Conservation (phyloP, 257 asterid species). For the Fraxinus cuspidata region DNA sequence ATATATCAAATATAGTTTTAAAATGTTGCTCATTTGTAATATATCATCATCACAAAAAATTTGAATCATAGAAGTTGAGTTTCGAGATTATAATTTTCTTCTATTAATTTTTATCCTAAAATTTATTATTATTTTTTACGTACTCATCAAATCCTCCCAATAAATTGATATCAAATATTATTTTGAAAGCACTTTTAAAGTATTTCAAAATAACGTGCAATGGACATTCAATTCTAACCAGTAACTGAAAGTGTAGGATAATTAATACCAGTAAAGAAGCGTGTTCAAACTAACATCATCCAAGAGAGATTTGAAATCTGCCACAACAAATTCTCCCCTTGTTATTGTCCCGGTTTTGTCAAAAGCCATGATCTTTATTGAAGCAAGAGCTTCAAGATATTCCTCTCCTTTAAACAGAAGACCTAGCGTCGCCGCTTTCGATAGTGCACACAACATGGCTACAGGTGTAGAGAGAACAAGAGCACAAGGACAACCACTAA, state of each 20-base stretch:
- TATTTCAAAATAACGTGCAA: too few relatives aligned
- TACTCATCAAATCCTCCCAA: too few relatives aligned
- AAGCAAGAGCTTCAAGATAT: slow-evolving; percentile 71
- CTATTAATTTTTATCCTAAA: too few relatives aligned
- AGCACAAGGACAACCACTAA: slow-evolving; percentile 91
- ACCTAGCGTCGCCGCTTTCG: slow-evolving; percentile 78
- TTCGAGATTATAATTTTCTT: too few relatives aligned
- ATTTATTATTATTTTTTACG: too few relatives aligned
- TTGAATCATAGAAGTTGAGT: too few relatives aligned
- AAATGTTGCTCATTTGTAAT: too few relatives aligned
- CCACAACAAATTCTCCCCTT: slow-evolving; percentile 72
- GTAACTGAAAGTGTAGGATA: background rate
- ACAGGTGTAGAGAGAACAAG: slow-evolving; percentile 88
- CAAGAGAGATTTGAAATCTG: slow-evolving; percentile 55
- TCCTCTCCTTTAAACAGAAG: slow-evolving; percentile 83
- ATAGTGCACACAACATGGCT: slow-evolving; percentile 83
- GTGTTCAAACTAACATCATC: slow-evolving; percentile 42
- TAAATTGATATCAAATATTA: too few relatives aligned
- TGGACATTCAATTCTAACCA: too few relatives aligned
- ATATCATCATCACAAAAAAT: too few relatives aligned
- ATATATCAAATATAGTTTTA: too few relatives aligned
- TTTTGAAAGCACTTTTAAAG: too few relatives aligned
- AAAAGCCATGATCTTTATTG: slow-evolving; percentile 71
- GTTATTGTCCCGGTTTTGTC: slow-evolving; percentile 96
- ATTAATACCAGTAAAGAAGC: slow-evolving; percentile 62